Evolutionary conservation across 2,329 filamentous ascomycete species (phyloP), one percentile per base, ranked within the genome.

Genomic region (Ceratocystis destructans): DNA sequence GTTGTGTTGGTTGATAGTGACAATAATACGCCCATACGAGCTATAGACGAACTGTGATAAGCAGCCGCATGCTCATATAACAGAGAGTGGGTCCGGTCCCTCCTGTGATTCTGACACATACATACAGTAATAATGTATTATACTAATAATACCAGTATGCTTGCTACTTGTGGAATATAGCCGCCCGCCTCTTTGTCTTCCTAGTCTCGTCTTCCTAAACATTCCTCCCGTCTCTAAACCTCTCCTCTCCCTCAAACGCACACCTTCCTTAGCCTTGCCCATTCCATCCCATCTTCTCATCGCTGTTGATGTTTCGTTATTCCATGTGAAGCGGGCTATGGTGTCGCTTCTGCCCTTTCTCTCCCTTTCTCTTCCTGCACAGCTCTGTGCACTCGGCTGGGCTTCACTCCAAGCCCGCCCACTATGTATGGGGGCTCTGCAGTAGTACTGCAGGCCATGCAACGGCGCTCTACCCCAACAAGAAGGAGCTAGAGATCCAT

Each of bases 101-200:
- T 15, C 37, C 15, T 41, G 37, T 41, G 10, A 41, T 41, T 8
- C 37, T 41, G 37, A 12, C 37, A 41, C 37, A 41, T 5, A 41
- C 12, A 41, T 41, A 10, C 37, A 41, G 10, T 41, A 12, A 41
- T 41, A 59, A n/a, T 37, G 15, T 5, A 20, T 37, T 17, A 15
- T 59, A 37, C 17, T 37, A 33, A 17, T 59, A 7, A 17, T 59
- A 7, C 12, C 8, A 8, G n/a, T 31, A 28, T 31, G 53, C n/a
- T 22, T 15, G 12, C 53, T 31, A 12, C 31, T 59, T 6, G 12
- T 37, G 28, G 15, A 37, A n/a, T 59, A 31, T 33, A 20, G 55
- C 55, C 31, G 55, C 28, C 15, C 37, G 55, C 28, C 15, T 37
- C 55, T 59, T 37, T 59, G 55, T 59, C 55, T 59, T 59, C 55